These are phyloP conservation scores for Medakamo hakoo DNA, from an alignment of 139 green algal species.

Conservation along the genomic window DNA sequence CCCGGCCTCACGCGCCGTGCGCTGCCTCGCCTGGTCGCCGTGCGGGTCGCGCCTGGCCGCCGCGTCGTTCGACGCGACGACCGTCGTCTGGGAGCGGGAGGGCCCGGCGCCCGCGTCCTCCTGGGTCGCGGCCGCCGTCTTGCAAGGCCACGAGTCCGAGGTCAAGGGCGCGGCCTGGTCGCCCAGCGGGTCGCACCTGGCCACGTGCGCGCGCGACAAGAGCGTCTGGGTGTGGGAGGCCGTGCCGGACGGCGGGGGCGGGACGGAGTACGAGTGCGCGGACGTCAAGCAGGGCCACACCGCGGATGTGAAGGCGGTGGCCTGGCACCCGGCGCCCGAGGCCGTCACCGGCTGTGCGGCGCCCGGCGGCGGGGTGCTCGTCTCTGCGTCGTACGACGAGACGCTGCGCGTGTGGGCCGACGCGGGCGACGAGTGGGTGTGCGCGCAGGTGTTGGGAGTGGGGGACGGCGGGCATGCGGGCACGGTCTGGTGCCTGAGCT, in stretches of 20 bases:
- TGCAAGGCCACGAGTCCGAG: slow-evolving; percentile 91
- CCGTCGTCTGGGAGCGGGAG: slow-evolving; percentile 58
- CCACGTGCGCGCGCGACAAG: slow-evolving; percentile 88
- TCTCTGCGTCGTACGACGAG: slow-evolving; percentile 81
- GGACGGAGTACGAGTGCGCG: slow-evolving; percentile 83
- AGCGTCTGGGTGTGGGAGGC: slow-evolving; percentile 94
- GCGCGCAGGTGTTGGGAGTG: slow-evolving; percentile 6
- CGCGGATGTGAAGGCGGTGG: slow-evolving; percentile 89
- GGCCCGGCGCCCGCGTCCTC: slow-evolving; percentile 19
- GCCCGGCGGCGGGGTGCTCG: slow-evolving; percentile 65
- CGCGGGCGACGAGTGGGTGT: slow-evolving; percentile 73
- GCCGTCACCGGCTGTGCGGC: too few relatives aligned
- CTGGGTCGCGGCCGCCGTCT: slow-evolving; percentile 62
- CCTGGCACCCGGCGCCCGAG: slow-evolving; percentile 57
- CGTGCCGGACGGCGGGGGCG: slow-evolving; percentile 22
- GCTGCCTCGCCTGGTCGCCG: slow-evolving; percentile 66
- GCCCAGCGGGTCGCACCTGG: slow-evolving; percentile 52
- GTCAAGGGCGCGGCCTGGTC: slow-evolving; percentile 88
- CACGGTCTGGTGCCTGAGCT: background rate
- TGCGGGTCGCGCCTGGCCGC: slow-evolving; percentile 53
- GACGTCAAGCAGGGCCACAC: slow-evolving; percentile 85
- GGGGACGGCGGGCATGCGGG: background rate
- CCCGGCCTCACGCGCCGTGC: slow-evolving; percentile 57
- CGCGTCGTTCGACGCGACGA: slow-evolving; percentile 78
- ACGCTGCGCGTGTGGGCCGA: slow-evolving; percentile 75